phyloP scores from a whole-genome alignment of 495 filamentous ascomycete species.

The Penicillium manginii region DNA sequence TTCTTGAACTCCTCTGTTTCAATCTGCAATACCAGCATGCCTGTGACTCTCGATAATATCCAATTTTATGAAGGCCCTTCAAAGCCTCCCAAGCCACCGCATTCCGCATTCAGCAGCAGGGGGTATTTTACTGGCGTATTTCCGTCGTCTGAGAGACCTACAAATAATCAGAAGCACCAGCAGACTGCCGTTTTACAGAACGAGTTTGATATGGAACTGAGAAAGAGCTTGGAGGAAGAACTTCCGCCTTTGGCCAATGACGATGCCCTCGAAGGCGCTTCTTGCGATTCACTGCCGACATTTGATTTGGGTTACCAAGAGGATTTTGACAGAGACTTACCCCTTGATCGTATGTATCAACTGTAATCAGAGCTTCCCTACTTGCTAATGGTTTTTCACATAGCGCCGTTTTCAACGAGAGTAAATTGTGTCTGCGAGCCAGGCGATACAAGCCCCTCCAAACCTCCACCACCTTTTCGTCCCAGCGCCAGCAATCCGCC shows the following conservation, averaged over 20 bases:
- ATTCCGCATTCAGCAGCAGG: not conserved
- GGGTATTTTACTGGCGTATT: not conserved
- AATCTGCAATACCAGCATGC: not conserved
- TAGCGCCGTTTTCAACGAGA: not conserved
- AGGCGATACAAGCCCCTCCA: not conserved
- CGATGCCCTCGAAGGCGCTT: not conserved
- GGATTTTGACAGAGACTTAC: not conserved
- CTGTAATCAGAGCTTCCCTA: not conserved
- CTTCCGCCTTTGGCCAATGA: not conserved
- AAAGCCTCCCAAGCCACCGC: not conserved
- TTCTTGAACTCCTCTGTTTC: not conserved
- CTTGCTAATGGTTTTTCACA: not conserved
- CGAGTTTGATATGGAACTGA: not conserved
- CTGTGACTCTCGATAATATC: not conserved
- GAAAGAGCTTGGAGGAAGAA: not conserved
- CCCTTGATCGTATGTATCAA: not conserved
- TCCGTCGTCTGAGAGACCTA: not conserved
- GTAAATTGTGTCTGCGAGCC: not conserved
- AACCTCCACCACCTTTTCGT: not conserved
- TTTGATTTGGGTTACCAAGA: not conserved
- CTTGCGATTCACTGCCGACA: not conserved
- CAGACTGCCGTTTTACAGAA: not conserved
- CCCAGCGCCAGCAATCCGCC: not conserved
- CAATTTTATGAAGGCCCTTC: not conserved
- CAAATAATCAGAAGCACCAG: not conserved